These are phyloP conservation scores for Hibiscus trionum DNA, from an alignment of 345 rosid genomes.

Conservation along the genomic window DNA sequence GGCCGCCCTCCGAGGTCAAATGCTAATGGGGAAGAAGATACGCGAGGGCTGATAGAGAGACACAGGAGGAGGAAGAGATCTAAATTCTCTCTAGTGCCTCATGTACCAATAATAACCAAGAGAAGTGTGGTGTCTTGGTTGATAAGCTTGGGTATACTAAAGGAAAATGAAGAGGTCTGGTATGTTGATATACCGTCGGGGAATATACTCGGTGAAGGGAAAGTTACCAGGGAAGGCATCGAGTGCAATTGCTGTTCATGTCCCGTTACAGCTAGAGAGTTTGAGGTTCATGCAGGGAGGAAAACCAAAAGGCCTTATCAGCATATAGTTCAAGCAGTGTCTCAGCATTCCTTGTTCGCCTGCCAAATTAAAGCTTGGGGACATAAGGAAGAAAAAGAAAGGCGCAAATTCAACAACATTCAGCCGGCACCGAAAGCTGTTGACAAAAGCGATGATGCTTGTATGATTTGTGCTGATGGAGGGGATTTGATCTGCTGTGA, in stretches of 20 bases:
- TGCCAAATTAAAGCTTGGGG: slow-evolving; percentile 1
- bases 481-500: slow-evolving; percentile 30
- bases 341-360: neutral
- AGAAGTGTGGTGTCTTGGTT: slow-evolving; percentile 21
- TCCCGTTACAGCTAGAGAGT: slow-evolving; percentile 7
- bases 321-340: neutral
- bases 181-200: neutral
- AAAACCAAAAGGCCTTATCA: neutral
- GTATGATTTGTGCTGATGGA: slow-evolving; percentile 28
- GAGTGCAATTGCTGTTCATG: slow-evolving; percentile 14
- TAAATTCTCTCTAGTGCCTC: neutral
- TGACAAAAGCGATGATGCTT: slow-evolving; percentile 18
- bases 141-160: neutral
- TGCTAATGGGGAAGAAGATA: neutral
- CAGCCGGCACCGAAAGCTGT: neutral
- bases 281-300: slow-evolving; percentile 18
- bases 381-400: neutral
- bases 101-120: neutral
- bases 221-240: slow-evolving; percentile 5
- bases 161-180: neutral
- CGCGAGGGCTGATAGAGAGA: neutral
- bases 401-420: neutral
- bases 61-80: neutral
- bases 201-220: neutral
- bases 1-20: neutral